Evolutionary conservation across 1,284 basidiomycete species (phyloP).

Genomic region (Lignosus rhinocerotis): DNA sequence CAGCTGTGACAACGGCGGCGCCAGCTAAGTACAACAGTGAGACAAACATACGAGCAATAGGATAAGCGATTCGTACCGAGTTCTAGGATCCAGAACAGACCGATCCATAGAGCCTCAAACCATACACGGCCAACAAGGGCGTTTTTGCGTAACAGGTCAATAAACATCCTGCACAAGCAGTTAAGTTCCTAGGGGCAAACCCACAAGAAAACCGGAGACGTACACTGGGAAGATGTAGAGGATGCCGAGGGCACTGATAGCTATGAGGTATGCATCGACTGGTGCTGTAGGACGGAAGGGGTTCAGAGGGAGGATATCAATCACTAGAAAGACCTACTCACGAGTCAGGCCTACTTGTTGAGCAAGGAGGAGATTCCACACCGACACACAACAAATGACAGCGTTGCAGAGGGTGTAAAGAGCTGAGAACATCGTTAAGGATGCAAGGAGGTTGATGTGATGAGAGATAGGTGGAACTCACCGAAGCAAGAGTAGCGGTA

Average conservation of each 20-base stretch:
- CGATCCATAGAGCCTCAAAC: slow-evolving; percentile 69
- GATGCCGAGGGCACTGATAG: slow-evolving; percentile 60
- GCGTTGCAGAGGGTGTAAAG: slow-evolving; percentile 66
- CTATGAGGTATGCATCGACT: slow-evolving; percentile 62
- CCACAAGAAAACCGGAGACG: slow-evolving; percentile 26
- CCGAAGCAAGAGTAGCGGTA: slow-evolving; percentile 36
- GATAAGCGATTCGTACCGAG: slow-evolving; percentile 47
- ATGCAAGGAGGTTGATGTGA: neutral
- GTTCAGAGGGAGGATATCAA: neutral
- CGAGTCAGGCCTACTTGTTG: slow-evolving; percentile 35
- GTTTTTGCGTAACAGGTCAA: slow-evolving; percentile 55
- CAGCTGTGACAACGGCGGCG: slow-evolving; percentile 45
- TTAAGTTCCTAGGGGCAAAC: neutral
- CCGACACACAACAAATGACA: slow-evolving; percentile 62
- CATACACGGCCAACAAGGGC: slow-evolving; percentile 62
- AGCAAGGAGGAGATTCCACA: slow-evolving; percentile 66
- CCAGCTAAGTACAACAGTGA: slow-evolving; percentile 40
- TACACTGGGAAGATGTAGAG: slow-evolving; percentile 61
- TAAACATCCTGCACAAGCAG: slow-evolving; percentile 49
- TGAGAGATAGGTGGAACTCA: slow-evolving; percentile 13
- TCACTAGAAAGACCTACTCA: slow-evolving; percentile 29
- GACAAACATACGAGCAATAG: neutral
- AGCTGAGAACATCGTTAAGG: slow-evolving; percentile 36
- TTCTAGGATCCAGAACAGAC: slow-evolving; percentile 57
- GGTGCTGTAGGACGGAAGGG: slow-evolving; percentile 35